Evolutionary conservation across 768 basidiomycete species (phyloP).

Genomic region (Macrolepiota albuminosa): DNA sequence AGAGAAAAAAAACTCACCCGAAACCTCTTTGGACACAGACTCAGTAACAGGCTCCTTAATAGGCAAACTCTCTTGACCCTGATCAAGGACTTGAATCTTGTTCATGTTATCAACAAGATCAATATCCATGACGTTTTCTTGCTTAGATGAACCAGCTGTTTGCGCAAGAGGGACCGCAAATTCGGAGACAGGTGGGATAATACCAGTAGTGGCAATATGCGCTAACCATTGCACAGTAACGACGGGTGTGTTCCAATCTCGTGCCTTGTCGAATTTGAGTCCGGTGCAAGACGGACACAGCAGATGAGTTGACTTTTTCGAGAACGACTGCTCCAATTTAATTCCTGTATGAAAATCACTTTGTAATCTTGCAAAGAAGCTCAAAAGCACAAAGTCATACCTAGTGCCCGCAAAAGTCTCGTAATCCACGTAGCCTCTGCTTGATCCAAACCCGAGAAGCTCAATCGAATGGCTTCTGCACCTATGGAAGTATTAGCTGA

Average conservation of each 20-base stretch:
- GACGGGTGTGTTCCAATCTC: constrained; percentile 75
- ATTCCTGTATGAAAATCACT: constrained; percentile 37
- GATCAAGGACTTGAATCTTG: constrained; percentile 14
- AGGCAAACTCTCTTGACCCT: constrained; percentile 27
- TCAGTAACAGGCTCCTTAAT: constrained; percentile 15
- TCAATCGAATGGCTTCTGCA: constrained; percentile 52
- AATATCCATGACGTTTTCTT: constrained; percentile 8
- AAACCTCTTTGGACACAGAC: not conserved
- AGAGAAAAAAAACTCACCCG: not conserved
- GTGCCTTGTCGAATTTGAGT: constrained; percentile 73
- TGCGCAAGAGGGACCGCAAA: constrained; percentile 25
- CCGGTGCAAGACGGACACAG: constrained; percentile 70
- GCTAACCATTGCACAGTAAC: constrained; percentile 69
- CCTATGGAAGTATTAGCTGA: constrained; percentile 29
- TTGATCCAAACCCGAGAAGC: constrained; percentile 73
- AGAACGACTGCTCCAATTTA: constrained; percentile 52
- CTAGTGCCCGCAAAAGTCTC: constrained; percentile 64
- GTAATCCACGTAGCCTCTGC: constrained; percentile 63
- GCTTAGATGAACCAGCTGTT: not conserved
- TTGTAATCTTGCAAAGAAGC: not conserved
- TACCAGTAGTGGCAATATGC: constrained; percentile 49
- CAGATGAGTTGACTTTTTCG: constrained; percentile 70
- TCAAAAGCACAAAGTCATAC: constrained; percentile 29
- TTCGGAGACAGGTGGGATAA: constrained; percentile 31
- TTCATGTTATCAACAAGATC: constrained; percentile 11